A percentile compares a stretch with the other conserved stretches of the same genome.
Evolutionary conservation across 1,284 basidiomycete genomes (phyloP).

Genomic region (Hemileia vastatrix): DNA sequence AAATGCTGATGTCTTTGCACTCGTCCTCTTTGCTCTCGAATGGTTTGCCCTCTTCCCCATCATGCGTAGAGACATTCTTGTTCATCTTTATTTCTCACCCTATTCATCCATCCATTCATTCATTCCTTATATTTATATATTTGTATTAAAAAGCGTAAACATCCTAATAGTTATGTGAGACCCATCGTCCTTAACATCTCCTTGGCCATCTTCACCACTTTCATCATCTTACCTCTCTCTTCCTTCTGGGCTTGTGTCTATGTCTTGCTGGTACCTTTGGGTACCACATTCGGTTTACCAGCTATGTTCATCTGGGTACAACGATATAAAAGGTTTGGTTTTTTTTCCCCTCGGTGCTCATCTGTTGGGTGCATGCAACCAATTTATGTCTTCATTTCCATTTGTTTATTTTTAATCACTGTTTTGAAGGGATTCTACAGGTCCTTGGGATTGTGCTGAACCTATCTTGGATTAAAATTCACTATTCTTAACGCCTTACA

Average conservation of each 20-base stretch:
- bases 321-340: constrained; percentile 64
- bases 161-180: constrained; percentile 9
- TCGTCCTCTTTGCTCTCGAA: constrained; percentile 75
- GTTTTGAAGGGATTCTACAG: constrained; percentile 10
- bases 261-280: constrained; percentile 33
- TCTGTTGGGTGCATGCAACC: neutral
- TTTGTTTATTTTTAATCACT: too few species aligned
- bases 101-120: constrained; percentile 50
- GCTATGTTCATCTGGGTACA: constrained; percentile 59
- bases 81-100: constrained; percentile 44
- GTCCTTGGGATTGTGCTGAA: constrained; percentile 20
- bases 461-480: too few species aligned
- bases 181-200: constrained; percentile 32
- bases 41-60: constrained; percentile 76
- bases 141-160: constrained; percentile 2
- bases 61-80: constrained; percentile 66
- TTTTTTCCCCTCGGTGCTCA: neutral
- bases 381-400: neutral
- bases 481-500: too few species aligned
- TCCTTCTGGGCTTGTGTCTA: constrained; percentile 51
- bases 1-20: constrained; percentile 77
- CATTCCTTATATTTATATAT: constrained; percentile 41
- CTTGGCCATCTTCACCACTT: constrained; percentile 51
- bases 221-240: constrained; percentile 52
- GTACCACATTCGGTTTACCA: constrained; percentile 49